Evolutionary conservation across 257 asterid genomes (phyloP), one percentile per base, ranked within the genome.

Genomic region (Ilex asprella): DNA sequence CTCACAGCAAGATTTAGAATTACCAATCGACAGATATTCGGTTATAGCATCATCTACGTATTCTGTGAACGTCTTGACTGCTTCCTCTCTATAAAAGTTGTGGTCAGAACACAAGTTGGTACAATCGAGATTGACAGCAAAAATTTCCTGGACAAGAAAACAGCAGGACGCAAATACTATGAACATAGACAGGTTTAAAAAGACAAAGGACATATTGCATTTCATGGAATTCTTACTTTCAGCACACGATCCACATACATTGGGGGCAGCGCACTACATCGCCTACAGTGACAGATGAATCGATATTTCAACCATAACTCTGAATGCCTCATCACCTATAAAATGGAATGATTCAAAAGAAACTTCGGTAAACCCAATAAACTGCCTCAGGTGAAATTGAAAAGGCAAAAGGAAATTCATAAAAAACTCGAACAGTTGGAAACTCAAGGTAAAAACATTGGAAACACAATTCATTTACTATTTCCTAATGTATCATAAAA

Each of bases 281-380:
- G 78, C 60, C 64, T 57, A 64, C 96, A 90, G 78, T 71, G 41
- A 68, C 97, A 90, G 10, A 3, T 55, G 54, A 90, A 90, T 63
- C 74, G 76, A 67, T 85, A 80, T 63, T 90, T 90, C 15, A 29
- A 58, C 88, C 85, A 76, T 59, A 90, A 61, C 47, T 85, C 92
- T 9, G 76, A 75, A 30, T 60, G 92, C 64, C 97, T 83, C 69
- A 63, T 72, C 61, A 65, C 82, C 97, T 87, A 75, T 43, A 77
- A 35, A 71, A 62, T 58, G 61, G 54, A 67, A 56, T 5, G 53
- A 7, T 35, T 35, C 5, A 35, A 35, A 35, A 35, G 8, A 35
- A 35, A 35, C 8, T 35, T 35, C 5, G 5, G 7, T 35, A 3
- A 8, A 35, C 5, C 5, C 7, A 35, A 35, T 35, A 35, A 35